Evolutionary conservation across 2,329 filamentous ascomycete genomes (phyloP).

Genomic region (Pseudogymnoascus sp.): DNA sequence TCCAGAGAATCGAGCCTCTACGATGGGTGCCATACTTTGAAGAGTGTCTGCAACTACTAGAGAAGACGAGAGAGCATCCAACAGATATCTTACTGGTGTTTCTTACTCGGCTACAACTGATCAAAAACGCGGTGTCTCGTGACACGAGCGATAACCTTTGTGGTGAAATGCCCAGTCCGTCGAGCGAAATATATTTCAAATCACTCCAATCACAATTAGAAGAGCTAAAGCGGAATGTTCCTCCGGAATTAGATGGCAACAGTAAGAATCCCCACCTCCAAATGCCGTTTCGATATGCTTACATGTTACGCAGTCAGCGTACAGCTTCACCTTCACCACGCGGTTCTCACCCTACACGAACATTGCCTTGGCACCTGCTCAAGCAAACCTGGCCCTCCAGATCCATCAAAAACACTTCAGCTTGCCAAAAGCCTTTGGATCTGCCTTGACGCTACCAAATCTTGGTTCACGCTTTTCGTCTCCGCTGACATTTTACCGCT

Average conservation of each 20-base stretch:
- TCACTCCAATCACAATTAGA: background rate
- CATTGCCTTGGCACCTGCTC: background rate
- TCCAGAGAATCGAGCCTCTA: conserved; percentile 13
- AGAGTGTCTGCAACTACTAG: conserved; percentile 9
- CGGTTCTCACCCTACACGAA: background rate
- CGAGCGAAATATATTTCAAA: conserved; percentile 1
- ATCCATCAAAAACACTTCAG: background rate
- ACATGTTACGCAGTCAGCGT: background rate
- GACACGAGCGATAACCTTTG: background rate
- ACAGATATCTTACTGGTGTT: conserved; percentile 10
- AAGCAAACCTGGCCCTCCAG: background rate
- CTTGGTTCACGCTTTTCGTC: background rate
- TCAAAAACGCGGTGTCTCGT: background rate
- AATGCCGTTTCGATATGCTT: background rate
- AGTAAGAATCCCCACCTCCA: background rate
- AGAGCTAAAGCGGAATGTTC: background rate
- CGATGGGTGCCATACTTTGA: conserved; percentile 12
- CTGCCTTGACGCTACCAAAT: background rate
- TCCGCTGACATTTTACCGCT: background rate
- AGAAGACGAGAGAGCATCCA: conserved; percentile 10
- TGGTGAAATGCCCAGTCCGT: background rate
- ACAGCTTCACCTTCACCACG: conserved; percentile 1
- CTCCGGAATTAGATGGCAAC: background rate
- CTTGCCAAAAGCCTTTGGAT: background rate
- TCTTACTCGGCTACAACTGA: background rate